phyloP scores from a whole-genome alignment of 495 filamentous ascomycete genomes.

The Lepidopterella palustris region DNA sequence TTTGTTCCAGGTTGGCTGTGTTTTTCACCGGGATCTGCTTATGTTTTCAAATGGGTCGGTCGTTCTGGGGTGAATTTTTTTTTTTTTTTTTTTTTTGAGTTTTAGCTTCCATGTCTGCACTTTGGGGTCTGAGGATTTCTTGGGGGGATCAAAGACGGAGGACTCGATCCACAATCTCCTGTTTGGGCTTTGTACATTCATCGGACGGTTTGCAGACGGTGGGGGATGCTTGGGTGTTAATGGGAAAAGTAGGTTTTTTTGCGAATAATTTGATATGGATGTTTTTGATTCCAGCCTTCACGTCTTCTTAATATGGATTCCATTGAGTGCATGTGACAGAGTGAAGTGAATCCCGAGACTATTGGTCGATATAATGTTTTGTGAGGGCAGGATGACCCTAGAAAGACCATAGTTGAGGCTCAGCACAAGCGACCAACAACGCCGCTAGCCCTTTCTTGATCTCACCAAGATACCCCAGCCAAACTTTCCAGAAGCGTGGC shows the following conservation, averaged over 20 bases:
- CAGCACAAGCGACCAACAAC: too few species aligned
- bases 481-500: conserved; percentile 27
- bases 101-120: neutral
- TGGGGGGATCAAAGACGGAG: conserved; percentile 1
- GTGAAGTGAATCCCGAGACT: too few species aligned
- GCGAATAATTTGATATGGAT: neutral
- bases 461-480: too few species aligned
- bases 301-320: too few species aligned
- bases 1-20: neutral
- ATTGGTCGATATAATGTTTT: too few species aligned
- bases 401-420: too few species aligned
- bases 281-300: too few species aligned
- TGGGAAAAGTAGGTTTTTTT: conserved; percentile 20
- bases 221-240: conserved; percentile 14
- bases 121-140: neutral
- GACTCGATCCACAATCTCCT: conserved; percentile 9
- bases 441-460: too few species aligned
- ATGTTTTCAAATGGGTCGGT: neutral
- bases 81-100: neutral
- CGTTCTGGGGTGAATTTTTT: neutral
- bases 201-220: conserved; percentile 5
- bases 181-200: conserved; percentile 14
- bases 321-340: too few species aligned
- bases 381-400: too few species aligned
- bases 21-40: neutral